Evolutionary conservation across 116 monocot species (phyloP), one percentile per base, ranked within the genome.

Genomic region (Papilionanthe hybrid): DNA sequence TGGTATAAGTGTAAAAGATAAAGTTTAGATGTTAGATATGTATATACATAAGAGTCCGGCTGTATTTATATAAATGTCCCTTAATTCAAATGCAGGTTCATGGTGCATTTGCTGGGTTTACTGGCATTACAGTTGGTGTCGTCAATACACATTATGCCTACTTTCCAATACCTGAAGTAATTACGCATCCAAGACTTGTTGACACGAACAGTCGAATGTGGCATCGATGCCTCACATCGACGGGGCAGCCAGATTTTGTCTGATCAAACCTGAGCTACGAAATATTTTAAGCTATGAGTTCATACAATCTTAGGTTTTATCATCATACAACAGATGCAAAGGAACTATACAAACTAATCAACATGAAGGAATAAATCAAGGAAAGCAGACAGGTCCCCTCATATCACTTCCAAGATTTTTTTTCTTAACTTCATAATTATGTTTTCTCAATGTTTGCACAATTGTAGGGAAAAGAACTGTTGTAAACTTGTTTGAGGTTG

Each of bases 131-230:
- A 17, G 83, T 88, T 0, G 90, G 90, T 37, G 83, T 92, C 37
- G 90, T 90, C 80, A 92, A 92, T 57, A 90, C 90, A 5, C 92
- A 92, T 56, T 90, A 86, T 72, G 92, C 85, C 5, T 92, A 88
- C 49, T 77, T 92, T 27, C 92, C 92, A 13, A 88, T 92, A n/a
- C 80, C 92, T 13, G 92, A 92, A 78, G 92, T 92, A 13, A 86
- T 92, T 53, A 72, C 88, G 7, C 81, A 82, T 47, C 82, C 92
- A 17, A 86, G 81, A 60, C 53, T 76, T 7, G 84, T 92, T 4
- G 84, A 92, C 78, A 88, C 92, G 5, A 92, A 92, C 77, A 90
- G 92, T 77, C 83, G 92, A 32, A 92, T 92, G 92, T 92, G 92
- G 92, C 92, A 92, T 42, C 87, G 92, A 1, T 90, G 87, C 55